Percentiles rank a stretch among this genome's conserved stretches.
Conservation (phyloP, 805 yeast species). For the Pichia paraexigua region DNA sequence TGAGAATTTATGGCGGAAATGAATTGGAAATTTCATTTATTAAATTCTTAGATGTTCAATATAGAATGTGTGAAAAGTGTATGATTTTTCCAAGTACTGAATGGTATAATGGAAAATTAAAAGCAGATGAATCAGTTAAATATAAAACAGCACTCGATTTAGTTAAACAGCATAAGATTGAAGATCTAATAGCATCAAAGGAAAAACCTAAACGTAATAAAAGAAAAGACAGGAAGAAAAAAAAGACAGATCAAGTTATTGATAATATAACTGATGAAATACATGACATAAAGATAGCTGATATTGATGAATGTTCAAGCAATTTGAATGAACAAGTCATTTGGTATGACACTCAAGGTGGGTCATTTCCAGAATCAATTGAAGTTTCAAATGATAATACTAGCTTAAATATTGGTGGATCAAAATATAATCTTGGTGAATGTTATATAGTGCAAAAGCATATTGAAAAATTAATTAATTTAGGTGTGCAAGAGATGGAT, state of each 20-base stretch:
- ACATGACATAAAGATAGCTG: neutral
- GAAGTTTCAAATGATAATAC: conserved; percentile 22
- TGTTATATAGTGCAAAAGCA: conserved; percentile 53
- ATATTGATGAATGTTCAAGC: neutral
- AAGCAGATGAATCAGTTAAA: conserved; percentile 55
- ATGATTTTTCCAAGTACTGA: conserved; percentile 69
- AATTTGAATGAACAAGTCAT: conserved; percentile 49
- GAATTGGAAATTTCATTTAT: conserved; percentile 31
- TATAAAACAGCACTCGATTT: conserved; percentile 48
- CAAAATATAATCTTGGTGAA: conserved; percentile 76
- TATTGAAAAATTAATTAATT: conserved; percentile 38
- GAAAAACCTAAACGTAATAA: neutral
- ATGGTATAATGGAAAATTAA: conserved; percentile 55
- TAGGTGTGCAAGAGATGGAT: conserved; percentile 45
- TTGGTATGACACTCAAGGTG: conserved; percentile 95
- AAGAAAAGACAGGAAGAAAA: conserved; percentile 10
- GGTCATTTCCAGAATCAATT: conserved; percentile 60
- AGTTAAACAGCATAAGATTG: neutral
- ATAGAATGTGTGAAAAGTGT: conserved; percentile 74
- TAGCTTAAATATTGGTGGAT: conserved; percentile 24
- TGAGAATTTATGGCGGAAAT: conserved; percentile 37
- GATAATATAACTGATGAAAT: conserved; percentile 30
- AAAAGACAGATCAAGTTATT: conserved; percentile 19
- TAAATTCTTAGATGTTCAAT: conserved; percentile 65
- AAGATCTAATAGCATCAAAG: neutral